Evolutionary conservation across 2,329 filamentous ascomycete species (phyloP).

Genomic region (Didymella glomerata): DNA sequence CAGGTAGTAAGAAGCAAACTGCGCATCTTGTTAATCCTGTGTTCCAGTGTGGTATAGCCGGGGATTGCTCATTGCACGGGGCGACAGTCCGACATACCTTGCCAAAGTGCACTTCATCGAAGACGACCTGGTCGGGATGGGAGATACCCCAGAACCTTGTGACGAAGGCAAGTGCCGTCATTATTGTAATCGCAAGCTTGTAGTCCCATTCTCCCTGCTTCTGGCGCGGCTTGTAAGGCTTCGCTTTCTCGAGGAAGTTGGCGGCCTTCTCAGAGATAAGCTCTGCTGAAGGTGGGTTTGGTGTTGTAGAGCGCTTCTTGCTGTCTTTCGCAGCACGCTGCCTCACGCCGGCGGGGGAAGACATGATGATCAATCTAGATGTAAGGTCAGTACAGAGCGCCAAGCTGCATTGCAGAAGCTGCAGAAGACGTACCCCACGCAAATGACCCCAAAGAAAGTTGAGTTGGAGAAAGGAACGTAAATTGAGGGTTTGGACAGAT

Average conservation of each 20-base stretch:
- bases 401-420: conserved; percentile 8
- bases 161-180: conserved; percentile 84
- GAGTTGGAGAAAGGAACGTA: conserved; percentile 27
- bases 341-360: conserved; percentile 50
- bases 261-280: conserved; percentile 38
- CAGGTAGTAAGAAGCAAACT: conserved; percentile 77
- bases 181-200: conserved; percentile 76
- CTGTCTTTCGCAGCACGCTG: conserved; percentile 50
- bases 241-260: conserved; percentile 42
- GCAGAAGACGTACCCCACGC: conserved; percentile 34
- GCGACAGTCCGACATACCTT: conserved; percentile 71
- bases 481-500: conserved; percentile 36
- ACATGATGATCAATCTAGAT: conserved; percentile 49
- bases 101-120: conserved; percentile 99
- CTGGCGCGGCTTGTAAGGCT: conserved; percentile 44
- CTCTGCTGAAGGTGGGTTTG: conserved; percentile 43
- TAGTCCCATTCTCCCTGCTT: conserved; percentile 79
- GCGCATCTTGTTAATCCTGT: conserved; percentile 29
- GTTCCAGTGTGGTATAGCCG: not conserved
- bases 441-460: conserved; percentile 22
- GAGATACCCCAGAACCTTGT: conserved; percentile 96
- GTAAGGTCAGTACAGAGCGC: conserved; percentile 25
- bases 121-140: conserved; percentile 95
- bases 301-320: conserved; percentile 50
- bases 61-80: conserved; percentile 4